Conservation (phyloP, 176 grass and related monocot species). For the Pharus latifolius region DNA sequence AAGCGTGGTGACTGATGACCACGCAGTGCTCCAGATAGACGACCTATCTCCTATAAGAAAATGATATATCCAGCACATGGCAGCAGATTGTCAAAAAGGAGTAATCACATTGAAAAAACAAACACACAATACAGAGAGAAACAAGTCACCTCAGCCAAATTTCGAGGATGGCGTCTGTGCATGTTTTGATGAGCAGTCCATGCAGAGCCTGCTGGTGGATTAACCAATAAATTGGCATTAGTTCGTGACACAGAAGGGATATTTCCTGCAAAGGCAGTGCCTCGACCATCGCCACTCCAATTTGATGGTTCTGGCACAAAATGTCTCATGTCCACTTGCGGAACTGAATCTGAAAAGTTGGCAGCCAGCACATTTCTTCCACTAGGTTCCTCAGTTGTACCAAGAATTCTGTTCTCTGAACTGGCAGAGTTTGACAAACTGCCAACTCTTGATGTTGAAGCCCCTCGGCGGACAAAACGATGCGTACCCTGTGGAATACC, state of each 20-base stretch:
- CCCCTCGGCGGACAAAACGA: slow-evolving; percentile 30
- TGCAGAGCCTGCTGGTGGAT: slow-evolving; percentile 22
- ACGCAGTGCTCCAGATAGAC: slow-evolving; percentile 36
- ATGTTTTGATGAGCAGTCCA: slow-evolving; percentile 33
- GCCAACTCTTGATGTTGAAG: slow-evolving; percentile 34
- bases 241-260: slow-evolving; percentile 25
- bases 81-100: not conserved
- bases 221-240: slow-evolving; percentile 23
- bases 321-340: slow-evolving; percentile 34
- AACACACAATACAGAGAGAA: not conserved
- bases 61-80: not conserved
- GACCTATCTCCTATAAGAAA: slow-evolving; percentile 36
- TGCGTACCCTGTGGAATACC: slow-evolving; percentile 35
- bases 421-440: slow-evolving; percentile 2
- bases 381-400: slow-evolving; percentile 16
- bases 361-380: slow-evolving; percentile 20
- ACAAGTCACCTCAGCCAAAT: slow-evolving; percentile 27
- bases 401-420: slow-evolving; percentile 25
- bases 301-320: slow-evolving; percentile 31
- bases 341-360: slow-evolving; percentile 26
- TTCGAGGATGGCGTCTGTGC: slow-evolving; percentile 28
- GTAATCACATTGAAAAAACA: not conserved
- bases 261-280: slow-evolving; percentile 31
- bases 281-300: slow-evolving; percentile 30
- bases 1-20: slow-evolving; percentile 28